Evolutionary conservation across 441 rosid species (phyloP), one percentile per base, ranked within the genome.

Genomic region (Hura crepitans): DNA sequence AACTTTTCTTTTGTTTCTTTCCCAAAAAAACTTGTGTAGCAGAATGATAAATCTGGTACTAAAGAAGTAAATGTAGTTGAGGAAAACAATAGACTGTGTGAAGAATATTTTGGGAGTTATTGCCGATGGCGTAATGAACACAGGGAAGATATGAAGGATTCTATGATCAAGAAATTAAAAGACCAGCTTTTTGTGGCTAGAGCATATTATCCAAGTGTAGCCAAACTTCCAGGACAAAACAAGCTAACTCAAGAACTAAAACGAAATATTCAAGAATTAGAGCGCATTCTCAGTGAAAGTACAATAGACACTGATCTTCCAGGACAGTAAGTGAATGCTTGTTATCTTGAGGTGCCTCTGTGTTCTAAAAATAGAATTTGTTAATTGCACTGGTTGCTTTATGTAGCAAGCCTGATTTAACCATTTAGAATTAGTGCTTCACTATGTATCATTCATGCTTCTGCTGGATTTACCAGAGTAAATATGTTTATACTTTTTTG

Each of bases 231-330:
- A 75, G 77, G 85, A 61, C 90, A 89, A 74, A 83, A 70, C 78
- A 82, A 81, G 76, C 81, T 95, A 72, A 78, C 97, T 69, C 87
- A 76, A 68, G 97, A 88, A 80, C 45, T 95, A 83, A 90, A 66
- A 81, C 96, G 86, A 78, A 92, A 85, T 77, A 95, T 95, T 80
- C 99, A 92, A 86, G 97, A 92, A 65, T 66, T 95, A 56, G 99
- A 95, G 87, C 92, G 82, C 28, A 74, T 92, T 79, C 84, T 95
- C 66, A 90, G 93, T 82, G 97, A 85, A 81, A 81, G 90, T 75
- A 79, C 91, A 47, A 85, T 85, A 31, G 99, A 95, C 81, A 72
- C 81, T 75, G 90, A 89, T 79, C 96, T 95, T 81, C 96, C 96
- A 68, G 83, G 79, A 45, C 85, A 62, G 97, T 95, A 89, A 86